Base-by-base conservation (phyloP, 805 yeast genomes). In the Starmerella davenportii region DNA sequence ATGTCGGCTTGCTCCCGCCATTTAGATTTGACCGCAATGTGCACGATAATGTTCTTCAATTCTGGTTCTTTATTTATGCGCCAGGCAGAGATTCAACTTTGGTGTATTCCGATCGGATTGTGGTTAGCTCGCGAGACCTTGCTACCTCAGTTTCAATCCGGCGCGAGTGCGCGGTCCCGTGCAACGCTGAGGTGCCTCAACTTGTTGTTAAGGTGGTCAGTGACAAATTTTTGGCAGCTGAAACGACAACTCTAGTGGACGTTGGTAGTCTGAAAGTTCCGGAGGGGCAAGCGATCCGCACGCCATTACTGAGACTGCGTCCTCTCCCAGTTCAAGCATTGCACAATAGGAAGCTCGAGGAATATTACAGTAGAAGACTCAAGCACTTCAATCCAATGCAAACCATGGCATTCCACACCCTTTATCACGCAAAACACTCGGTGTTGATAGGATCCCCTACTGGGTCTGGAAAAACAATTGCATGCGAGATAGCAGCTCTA, bases 371-470 rank as follows among this genome's bases (percentile, higher is more conserved):
- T 3, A 42, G 56, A 5, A 72, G 67, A 48, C 90, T 90, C 63
- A 70, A 70, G 40, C 87, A 79, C 58, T 90, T 90, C 67, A 90
- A 90, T 54, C 96, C 98, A 3, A 85, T 90, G 95, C 98, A 90
- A 59, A 87, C 96, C 0, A 87, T 87, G 96, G 70, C 78, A 0
- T 90, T 90, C 61, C 93, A 85, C 53, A 71, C 94, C 0, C 59
- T 90, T 34, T 90, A 85, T 60, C 74, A 90, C 56, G 61, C 77
- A 1, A 71, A 78, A 44, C 68, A 77, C 1, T 79, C 79, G 54
- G 85, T 78, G 0, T 79, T 90, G 56, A 80, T 90, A 34, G 99
- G 99, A 8, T 84, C 96, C 0, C 99, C 99, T 2, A 90, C 98
- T 2, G 98, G 98, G 19, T 87, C 95, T 0, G 99, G 99, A 48